Evolutionary conservation across 1,139 yeast species (phyloP).

Genomic region (Scheffersomyces quercinus): DNA sequence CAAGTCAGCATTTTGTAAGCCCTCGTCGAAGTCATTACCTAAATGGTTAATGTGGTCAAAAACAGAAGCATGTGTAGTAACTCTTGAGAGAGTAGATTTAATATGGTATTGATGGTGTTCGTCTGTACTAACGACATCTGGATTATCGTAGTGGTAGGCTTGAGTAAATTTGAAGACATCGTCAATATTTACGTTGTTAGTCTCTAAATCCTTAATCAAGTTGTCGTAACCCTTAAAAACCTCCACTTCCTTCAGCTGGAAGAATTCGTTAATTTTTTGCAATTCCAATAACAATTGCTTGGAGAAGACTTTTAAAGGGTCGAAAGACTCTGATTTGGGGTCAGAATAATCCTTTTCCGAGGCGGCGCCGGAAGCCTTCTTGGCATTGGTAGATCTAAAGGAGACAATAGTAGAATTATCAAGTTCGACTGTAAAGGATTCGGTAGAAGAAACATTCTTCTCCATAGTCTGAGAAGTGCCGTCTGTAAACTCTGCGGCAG

Average conservation of each 20-base stretch:
- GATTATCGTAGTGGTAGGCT: constrained; percentile 21
- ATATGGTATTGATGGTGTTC: constrained; percentile 26
- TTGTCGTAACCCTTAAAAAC: constrained; percentile 46
- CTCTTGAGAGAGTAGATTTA: constrained; percentile 27
- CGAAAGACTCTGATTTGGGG: constrained; percentile 24
- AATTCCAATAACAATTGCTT: constrained; percentile 57
- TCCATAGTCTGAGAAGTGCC: constrained; percentile 1
- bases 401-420: constrained; percentile 10
- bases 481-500: neutral
- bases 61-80: constrained; percentile 31
- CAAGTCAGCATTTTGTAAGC: constrained; percentile 19
- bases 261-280: constrained; percentile 57
- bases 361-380: neutral
- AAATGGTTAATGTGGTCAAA: constrained; percentile 29
- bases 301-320: constrained; percentile 52
- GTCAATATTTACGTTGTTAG: constrained; percentile 29
- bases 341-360: constrained; percentile 11
- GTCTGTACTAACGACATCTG: constrained; percentile 18
- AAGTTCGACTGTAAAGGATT: constrained; percentile 7
- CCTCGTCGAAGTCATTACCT: constrained; percentile 18
- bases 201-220: constrained; percentile 40
- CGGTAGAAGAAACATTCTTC: constrained; percentile 6
- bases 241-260: constrained; percentile 47
- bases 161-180: constrained; percentile 31
- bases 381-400: neutral